phyloP scores from a whole-genome alignment of 306 rosid genomes.

The apple (Malus domestica) region ASM211411v1 NC_041804.1:8499501-8500000 shows the following conservation, averaged over 20 bases:
- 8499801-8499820: neutral
- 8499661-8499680: neutral
- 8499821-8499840: neutral
- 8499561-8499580: neutral
- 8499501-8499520: neutral
- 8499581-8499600: neutral
- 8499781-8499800: neutral
- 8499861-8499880: neutral
- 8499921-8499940: neutral
- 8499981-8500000: neutral
- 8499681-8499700: neutral
- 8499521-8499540: neutral
- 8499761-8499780: neutral
- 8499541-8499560: neutral
- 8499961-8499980: neutral
- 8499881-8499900: neutral
- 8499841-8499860: neutral
- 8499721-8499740: neutral
- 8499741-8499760: conserved; percentile 6
- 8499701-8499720: neutral
- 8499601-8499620: neutral
- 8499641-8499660: neutral
- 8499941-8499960: neutral
- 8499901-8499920: neutral
- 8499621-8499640: conserved; percentile 20